Evolutionary conservation across 805 yeast genomes (phyloP).

Genomic region (Ogataea neopini): DNA sequence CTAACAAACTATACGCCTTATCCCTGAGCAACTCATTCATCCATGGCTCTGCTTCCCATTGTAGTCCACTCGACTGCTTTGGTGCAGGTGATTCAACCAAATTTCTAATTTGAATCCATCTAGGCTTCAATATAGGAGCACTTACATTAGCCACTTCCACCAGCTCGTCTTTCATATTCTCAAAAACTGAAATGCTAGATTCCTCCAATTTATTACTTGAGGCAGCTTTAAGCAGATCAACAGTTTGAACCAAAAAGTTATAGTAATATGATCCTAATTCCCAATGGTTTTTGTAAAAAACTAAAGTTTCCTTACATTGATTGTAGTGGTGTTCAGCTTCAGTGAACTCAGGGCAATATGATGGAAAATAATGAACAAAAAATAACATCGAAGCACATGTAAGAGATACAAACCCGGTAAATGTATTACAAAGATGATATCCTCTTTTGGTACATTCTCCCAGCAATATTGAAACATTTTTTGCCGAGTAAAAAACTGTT

Average conservation of each 20-base stretch:
- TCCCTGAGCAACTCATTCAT: constrained; percentile 7
- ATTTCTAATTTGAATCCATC: constrained; percentile 14
- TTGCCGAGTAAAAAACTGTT: constrained; percentile 14
- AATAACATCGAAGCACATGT: constrained; percentile 21
- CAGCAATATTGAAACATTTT: constrained; percentile 8
- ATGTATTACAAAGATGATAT: constrained; percentile 13
- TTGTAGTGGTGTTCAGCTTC: constrained; percentile 14
- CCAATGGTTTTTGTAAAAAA: constrained; percentile 18
- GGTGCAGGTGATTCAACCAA: neutral
- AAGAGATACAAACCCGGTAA: constrained; percentile 16
- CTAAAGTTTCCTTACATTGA: constrained; percentile 11
- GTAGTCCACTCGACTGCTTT: neutral
- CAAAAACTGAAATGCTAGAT: constrained; percentile 18
- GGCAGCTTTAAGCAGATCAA: constrained; percentile 18
- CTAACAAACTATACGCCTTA: constrained; percentile 3
- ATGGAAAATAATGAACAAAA: constrained; percentile 15
- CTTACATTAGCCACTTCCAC: constrained; percentile 21
- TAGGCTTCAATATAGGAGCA: constrained; percentile 18
- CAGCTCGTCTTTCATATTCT: constrained; percentile 21
- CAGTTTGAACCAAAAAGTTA: constrained; percentile 15
- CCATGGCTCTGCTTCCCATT: constrained; percentile 3
- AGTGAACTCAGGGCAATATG: constrained; percentile 16
- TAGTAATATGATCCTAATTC: constrained; percentile 19
- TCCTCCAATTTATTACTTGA: constrained; percentile 11
- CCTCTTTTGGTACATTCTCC: constrained; percentile 10